Conservation (phyloP, 257 asterid genomes). For the Anisodus tanguticus region DNA sequence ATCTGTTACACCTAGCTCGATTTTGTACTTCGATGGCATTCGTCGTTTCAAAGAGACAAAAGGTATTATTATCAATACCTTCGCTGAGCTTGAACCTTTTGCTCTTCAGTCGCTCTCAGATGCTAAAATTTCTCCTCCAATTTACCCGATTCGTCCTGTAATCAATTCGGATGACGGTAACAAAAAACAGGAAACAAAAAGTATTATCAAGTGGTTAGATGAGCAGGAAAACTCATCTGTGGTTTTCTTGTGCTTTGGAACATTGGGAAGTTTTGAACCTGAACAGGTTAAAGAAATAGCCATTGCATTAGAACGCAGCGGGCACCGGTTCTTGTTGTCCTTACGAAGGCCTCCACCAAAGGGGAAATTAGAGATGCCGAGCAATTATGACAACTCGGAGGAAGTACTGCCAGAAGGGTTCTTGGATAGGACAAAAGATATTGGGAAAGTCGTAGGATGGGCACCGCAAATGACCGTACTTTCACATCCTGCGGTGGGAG, state of each 20-base stretch:
- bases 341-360: slow-evolving; percentile 33
- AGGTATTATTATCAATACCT: slow-evolving; percentile 58
- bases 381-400: slow-evolving; percentile 14
- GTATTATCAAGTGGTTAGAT: slow-evolving; percentile 35
- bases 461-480: slow-evolving; percentile 25
- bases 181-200: neutral
- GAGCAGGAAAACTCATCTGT: slow-evolving; percentile 36
- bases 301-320: slow-evolving; percentile 34
- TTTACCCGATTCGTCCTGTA: slow-evolving; percentile 56
- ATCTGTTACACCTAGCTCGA: slow-evolving; percentile 28
- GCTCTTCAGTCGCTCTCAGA: slow-evolving; percentile 37
- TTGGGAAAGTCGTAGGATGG: slow-evolving; percentile 29
- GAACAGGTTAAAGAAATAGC: slow-evolving; percentile 44
- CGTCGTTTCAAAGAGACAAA: slow-evolving; percentile 29
- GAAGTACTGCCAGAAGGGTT: slow-evolving; percentile 42
- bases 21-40: slow-evolving; percentile 2
- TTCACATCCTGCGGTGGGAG: slow-evolving; percentile 22
- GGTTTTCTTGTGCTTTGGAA: slow-evolving; percentile 45
- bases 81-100: slow-evolving; percentile 48
- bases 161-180: slow-evolving; percentile 8
- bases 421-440: slow-evolving; percentile 35
- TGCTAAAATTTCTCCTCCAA: slow-evolving; percentile 28
- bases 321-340: slow-evolving; percentile 39
- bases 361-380: slow-evolving; percentile 25
- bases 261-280: slow-evolving; percentile 35